Conservation (phyloP, 805 yeast genomes). For the Clavispora carvajalis region DNA sequence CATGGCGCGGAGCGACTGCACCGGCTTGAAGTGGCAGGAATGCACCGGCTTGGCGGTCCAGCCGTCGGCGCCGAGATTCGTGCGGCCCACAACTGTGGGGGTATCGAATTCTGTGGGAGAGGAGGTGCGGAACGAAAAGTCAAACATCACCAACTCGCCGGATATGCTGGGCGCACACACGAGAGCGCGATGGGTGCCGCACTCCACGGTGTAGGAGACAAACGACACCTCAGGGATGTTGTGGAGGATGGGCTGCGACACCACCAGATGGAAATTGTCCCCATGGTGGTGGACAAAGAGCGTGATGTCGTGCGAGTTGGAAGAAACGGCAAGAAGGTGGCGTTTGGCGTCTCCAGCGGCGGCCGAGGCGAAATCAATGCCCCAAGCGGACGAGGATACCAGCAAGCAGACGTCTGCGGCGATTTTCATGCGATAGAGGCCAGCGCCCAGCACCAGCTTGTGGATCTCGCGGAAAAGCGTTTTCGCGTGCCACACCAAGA, state of each 20-base stretch:
- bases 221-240: conserved; percentile 52
- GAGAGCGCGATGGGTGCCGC: conserved; percentile 21
- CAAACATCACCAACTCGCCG: conserved; percentile 40
- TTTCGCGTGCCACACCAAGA: conserved; percentile 31
- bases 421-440: conserved; percentile 16
- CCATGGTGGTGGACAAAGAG: conserved; percentile 29
- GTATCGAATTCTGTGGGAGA: conserved; percentile 19
- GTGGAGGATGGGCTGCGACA: conserved; percentile 42
- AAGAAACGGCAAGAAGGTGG: conserved; percentile 44
- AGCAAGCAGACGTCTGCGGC: conserved; percentile 25
- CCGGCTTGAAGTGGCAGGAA: conserved; percentile 42
- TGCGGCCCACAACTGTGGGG: conserved; percentile 20
- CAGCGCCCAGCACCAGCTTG: background rate
- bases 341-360: conserved; percentile 15
- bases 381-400: conserved; percentile 55
- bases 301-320: conserved; percentile 46
- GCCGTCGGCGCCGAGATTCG: conserved; percentile 29
- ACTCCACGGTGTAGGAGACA: conserved; percentile 17
- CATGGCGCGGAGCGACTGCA: conserved; percentile 41
- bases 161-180: conserved; percentile 40
- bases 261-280: conserved; percentile 24
- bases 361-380: conserved; percentile 41
- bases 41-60: conserved; percentile 49
- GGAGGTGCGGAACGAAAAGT: conserved; percentile 25
- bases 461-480: conserved; percentile 19